Evolutionary conservation across 495 filamentous ascomycete genomes (phyloP).

Genomic region (Penicillium paxilli): DNA sequence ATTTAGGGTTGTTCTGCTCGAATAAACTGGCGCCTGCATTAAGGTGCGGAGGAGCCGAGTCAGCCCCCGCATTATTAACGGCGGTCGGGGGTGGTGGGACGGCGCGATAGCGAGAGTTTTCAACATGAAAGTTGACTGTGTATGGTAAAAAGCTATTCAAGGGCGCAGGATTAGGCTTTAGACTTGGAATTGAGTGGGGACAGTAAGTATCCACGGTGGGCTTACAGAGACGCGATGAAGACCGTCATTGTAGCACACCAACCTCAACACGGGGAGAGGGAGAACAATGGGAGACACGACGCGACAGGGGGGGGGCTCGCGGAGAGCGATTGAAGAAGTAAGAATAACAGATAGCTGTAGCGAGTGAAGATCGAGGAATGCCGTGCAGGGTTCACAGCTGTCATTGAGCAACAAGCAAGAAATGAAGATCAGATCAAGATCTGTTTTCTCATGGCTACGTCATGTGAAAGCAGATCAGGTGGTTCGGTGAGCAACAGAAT

Average conservation of each 20-base stretch:
- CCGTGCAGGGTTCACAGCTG: conserved; percentile 14
- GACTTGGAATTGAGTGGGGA: neutral
- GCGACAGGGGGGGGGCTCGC: neutral
- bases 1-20: conserved; percentile 41
- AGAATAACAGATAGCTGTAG: conserved; percentile 15
- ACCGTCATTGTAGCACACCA: conserved; percentile 64
- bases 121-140: conserved; percentile 73
- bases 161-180: conserved; percentile 1
- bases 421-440: conserved; percentile 27
- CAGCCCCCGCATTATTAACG: conserved; percentile 31
- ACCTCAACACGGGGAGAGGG: conserved; percentile 9
- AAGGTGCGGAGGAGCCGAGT: conserved; percentile 34
- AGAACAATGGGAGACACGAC: conserved; percentile 1
- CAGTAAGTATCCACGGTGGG: conserved; percentile 12
- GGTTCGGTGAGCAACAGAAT: conserved; percentile 7
- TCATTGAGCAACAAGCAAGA: conserved; percentile 14
- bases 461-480: conserved; percentile 32
- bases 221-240: conserved; percentile 83
- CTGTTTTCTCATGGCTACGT: conserved; percentile 42
- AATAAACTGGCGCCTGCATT: conserved; percentile 42
- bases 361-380: conserved; percentile 3
- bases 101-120: conserved; percentile 26
- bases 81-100: conserved; percentile 29
- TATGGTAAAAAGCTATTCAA: conserved; percentile 77
- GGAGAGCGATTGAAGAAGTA: conserved; percentile 10